A percentile compares a stretch with the other conserved stretches of the same genome.
These are phyloP conservation scores for Gossypium australe DNA, from an alignment of 345 rosid species.

Conservation along the genomic window DNA sequence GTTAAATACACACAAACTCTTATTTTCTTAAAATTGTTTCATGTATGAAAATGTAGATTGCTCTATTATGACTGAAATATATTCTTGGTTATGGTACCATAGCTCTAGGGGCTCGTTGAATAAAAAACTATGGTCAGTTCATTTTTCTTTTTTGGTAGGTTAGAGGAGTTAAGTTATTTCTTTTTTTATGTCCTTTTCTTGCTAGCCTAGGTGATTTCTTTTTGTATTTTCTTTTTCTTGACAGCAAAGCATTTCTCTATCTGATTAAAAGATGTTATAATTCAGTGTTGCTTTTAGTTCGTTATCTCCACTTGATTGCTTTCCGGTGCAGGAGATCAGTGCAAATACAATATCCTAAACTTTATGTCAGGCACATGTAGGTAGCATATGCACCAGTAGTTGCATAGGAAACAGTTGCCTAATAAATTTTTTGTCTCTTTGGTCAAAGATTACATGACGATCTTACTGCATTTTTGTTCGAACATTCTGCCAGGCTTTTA, in stretches of 20 bases:
- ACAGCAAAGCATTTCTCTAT: not conserved
- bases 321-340: not conserved
- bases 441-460: not conserved
- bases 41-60: not conserved
- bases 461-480: not conserved
- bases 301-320: not conserved
- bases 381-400: not conserved
- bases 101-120: not conserved
- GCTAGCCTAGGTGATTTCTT: not conserved
- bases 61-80: not conserved
- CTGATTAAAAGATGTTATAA: not conserved
- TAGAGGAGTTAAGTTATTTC: not conserved
- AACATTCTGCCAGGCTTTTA: not conserved
- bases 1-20: not conserved
- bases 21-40: not conserved
- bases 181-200: not conserved
- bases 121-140: not conserved
- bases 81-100: not conserved
- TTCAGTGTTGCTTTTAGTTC: not conserved
- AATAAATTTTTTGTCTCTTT: not conserved
- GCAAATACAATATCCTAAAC: not conserved
- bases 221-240: not conserved
- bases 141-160: not conserved
- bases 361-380: not conserved
- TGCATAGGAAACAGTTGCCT: not conserved